Percentiles rank a stretch among this genome's conserved stretches.
These are phyloP conservation scores for Aspergillus sp. DNA, from an alignment of 2,329 filamentous ascomycete species.

Conservation along the genomic window DNA sequence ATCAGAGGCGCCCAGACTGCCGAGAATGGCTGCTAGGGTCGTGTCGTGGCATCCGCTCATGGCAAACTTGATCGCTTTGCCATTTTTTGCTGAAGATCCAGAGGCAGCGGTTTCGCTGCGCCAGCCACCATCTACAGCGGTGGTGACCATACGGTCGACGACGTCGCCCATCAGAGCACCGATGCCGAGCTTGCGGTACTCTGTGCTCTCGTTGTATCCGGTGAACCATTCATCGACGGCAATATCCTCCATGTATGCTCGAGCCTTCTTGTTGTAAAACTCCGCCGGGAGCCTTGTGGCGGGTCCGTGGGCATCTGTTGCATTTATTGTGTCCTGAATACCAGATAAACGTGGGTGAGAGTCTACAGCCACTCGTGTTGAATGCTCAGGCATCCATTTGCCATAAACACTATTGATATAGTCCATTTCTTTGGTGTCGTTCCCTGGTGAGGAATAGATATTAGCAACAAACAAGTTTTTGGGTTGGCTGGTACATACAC, in stretches of 20 bases:
- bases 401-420: constrained; percentile 76
- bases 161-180: constrained; percentile 82
- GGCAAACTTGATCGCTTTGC: constrained; percentile 64
- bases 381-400: constrained; percentile 78
- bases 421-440: constrained; percentile 74
- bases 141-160: constrained; percentile 68
- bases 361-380: constrained; percentile 73
- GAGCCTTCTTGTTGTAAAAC: constrained; percentile 78
- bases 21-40: constrained; percentile 76
- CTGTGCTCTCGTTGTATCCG: constrained; percentile 78
- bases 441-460: constrained; percentile 47
- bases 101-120: constrained; percentile 52
- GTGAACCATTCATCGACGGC: constrained; percentile 89
- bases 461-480: not conserved
- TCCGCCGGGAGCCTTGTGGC: constrained; percentile 75
- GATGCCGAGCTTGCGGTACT: constrained; percentile 88
- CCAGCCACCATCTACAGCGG: constrained; percentile 59
- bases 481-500: constrained; percentile 46
- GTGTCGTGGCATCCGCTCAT: constrained; percentile 92
- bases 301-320: constrained; percentile 79
- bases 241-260: constrained; percentile 69
- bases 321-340: constrained; percentile 92
- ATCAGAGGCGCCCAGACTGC: constrained; percentile 76
- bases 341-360: constrained; percentile 80
- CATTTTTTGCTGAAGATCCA: constrained; percentile 39